A percentile compares a stretch with the other conserved stretches of the same genome.
Conservation (phyloP, 2,329 filamentous ascomycete genomes). For the Aspergillus sp. region DNA sequence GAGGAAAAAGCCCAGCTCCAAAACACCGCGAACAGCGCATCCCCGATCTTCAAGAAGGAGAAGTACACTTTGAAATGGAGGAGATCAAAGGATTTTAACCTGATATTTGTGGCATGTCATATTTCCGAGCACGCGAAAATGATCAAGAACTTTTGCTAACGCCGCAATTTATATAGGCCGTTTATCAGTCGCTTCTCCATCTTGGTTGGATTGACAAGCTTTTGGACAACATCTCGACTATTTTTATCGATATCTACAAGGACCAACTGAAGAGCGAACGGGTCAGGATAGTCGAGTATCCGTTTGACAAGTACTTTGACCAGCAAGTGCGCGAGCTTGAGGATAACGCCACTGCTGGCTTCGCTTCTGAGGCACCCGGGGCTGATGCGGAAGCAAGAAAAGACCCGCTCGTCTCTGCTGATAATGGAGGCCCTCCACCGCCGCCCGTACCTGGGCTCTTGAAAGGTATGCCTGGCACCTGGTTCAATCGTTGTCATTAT, state of each 20-base stretch:
- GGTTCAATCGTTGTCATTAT: neutral
- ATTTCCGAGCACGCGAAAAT: neutral
- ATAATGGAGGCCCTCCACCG: conserved; percentile 50
- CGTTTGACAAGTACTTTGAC: conserved; percentile 92
- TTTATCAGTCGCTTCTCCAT: conserved; percentile 93
- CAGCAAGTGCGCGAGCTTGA: conserved; percentile 80
- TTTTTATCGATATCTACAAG: conserved; percentile 88
- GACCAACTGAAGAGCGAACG: conserved; percentile 81
- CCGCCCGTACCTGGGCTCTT: conserved; percentile 54
- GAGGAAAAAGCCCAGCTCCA: conserved; percentile 76
- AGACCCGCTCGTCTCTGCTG: conserved; percentile 50
- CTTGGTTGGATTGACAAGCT: conserved; percentile 97
- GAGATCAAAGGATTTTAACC: conserved; percentile 82
- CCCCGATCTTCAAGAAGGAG: conserved; percentile 79
- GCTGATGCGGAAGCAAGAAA: conserved; percentile 44
- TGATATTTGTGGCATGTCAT: conserved; percentile 84
- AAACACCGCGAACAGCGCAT: conserved; percentile 60
- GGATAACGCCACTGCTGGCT: conserved; percentile 38
- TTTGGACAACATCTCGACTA: conserved; percentile 87
- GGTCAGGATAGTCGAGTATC: conserved; percentile 75
- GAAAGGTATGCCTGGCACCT: conserved; percentile 39
- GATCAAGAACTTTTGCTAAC: conserved; percentile 17
- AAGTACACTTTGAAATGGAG: conserved; percentile 96
- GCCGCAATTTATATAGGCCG: conserved; percentile 61
- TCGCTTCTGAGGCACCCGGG: conserved; percentile 47